These are phyloP conservation scores for Cercospora zeae-maydis DNA, from an alignment of 2,329 filamentous ascomycete genomes.

Conservation along the genomic window DNA sequence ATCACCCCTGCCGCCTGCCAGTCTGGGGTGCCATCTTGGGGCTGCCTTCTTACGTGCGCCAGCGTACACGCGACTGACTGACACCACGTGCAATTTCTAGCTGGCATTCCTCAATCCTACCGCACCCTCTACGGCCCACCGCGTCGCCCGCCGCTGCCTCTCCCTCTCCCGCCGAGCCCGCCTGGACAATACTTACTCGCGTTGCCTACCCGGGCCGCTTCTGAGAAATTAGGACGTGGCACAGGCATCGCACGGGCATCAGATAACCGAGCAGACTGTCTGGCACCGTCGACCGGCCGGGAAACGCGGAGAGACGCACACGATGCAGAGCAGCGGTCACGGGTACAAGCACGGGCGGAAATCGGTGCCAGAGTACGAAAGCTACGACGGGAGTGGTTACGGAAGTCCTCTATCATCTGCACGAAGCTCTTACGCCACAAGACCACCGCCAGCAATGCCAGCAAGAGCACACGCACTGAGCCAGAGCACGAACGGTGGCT, in stretches of 20 bases:
- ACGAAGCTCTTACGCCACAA: conserved; percentile 15
- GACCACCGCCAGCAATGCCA: conserved; percentile 13
- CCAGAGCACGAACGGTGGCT: conserved; percentile 18
- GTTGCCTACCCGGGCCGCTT: conserved; percentile 24
- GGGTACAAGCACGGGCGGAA: conserved; percentile 6
- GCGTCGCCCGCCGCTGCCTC: background rate
- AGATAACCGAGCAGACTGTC: conserved; percentile 6
- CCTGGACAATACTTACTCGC: conserved; percentile 1
- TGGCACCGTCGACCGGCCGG: conserved; percentile 6
- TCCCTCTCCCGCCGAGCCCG: background rate
- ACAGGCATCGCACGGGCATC: conserved; percentile 2
- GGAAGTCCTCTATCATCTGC: conserved; percentile 19
- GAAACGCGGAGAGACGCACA: conserved; percentile 7
- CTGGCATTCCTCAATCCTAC: conserved; percentile 10
- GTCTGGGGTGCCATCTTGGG: background rate
- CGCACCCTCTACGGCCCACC: background rate
- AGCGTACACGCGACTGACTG: background rate
- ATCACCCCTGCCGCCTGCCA: background rate
- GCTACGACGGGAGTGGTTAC: conserved; percentile 32
- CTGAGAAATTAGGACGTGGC: conserved; percentile 25
- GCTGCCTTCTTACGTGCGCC: background rate
- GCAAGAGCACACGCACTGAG: conserved; percentile 11
- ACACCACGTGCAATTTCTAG: background rate
- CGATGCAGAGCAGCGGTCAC: conserved; percentile 26
- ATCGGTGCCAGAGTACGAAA: conserved; percentile 28